Evolutionary conservation across 1,284 basidiomycete genomes (phyloP).

Genomic region (Rhizoctonia solani): DNA sequence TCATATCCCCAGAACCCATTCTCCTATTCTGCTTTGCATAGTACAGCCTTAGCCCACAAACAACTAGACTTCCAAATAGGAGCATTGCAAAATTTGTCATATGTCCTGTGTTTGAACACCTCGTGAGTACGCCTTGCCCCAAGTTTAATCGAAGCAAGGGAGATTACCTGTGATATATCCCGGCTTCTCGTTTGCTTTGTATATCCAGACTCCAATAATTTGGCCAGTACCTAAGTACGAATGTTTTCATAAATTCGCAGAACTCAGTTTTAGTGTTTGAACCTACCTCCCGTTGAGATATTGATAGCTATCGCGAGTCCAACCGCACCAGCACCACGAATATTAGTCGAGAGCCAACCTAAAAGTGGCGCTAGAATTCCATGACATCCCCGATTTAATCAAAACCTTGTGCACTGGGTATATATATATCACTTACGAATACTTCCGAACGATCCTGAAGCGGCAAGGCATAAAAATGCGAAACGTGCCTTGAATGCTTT

Average conservation of each 20-base stretch:
- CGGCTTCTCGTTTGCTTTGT: constrained; percentile 41
- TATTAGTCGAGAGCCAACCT: constrained; percentile 49
- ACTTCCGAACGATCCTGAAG: constrained; percentile 47
- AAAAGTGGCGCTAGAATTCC: constrained; percentile 44
- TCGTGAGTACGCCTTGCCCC: neutral
- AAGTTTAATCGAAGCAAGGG: neutral
- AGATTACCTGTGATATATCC: constrained; percentile 21
- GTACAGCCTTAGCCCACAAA: constrained; percentile 11
- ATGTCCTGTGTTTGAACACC: neutral
- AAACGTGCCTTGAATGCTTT: constrained; percentile 46
- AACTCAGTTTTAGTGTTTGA: too few species aligned
- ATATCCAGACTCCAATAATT: constrained; percentile 50
- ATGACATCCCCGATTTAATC: too few species aligned
- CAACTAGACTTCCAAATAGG: constrained; percentile 1
- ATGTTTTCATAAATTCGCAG: neutral
- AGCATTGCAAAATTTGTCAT: constrained; percentile 29
- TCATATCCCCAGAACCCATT: neutral
- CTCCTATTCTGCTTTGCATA: neutral
- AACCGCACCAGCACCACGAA: constrained; percentile 45
- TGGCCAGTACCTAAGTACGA: constrained; percentile 44
- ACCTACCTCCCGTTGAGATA: constrained; percentile 45
- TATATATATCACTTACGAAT: constrained; percentile 38
- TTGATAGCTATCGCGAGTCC: constrained; percentile 49
- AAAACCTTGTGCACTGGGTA: neutral
- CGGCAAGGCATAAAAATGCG: constrained; percentile 47